These are phyloP conservation scores for Microthyrium microscopicum DNA, from an alignment of 2,329 filamentous ascomycete species.

Conservation along the genomic window DNA sequence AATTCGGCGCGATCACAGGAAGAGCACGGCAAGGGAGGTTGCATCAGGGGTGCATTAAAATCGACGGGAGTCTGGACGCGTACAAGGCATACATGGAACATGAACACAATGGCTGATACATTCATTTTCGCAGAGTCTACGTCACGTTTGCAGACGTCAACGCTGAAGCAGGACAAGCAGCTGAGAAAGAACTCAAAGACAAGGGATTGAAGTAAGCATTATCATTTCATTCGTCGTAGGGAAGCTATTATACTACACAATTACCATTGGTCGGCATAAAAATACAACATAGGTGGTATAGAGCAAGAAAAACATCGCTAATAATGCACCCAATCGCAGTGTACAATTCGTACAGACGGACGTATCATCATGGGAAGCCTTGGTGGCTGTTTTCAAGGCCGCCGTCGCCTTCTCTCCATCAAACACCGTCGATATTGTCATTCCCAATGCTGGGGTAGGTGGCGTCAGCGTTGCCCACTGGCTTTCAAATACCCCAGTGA, in stretches of 20 bases:
- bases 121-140: conserved; percentile 11
- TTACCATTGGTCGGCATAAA: too few relatives aligned
- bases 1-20: too few relatives aligned
- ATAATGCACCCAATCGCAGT: conserved; percentile 3
- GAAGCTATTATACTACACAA: too few relatives aligned
- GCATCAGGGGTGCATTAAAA: too few relatives aligned
- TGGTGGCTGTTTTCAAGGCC: conserved; percentile 16
- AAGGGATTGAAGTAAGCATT: conserved; percentile 1
- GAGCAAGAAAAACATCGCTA: too few relatives aligned
- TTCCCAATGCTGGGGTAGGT: conserved; percentile 17
- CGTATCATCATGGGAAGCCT: conserved; percentile 16
- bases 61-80: too few relatives aligned
- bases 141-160: conserved; percentile 15
- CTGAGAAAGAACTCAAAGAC: neutral
- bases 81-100: too few relatives aligned
- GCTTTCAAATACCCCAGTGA: neutral
- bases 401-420: conserved; percentile 14
- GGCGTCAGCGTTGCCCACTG: conserved; percentile 12
- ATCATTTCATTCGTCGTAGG: too few relatives aligned
- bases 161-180: conserved; percentile 5
- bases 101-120: neutral
- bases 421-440: conserved; percentile 16
- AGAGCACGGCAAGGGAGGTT: too few relatives aligned
- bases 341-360: conserved; percentile 18
- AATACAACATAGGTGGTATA: too few relatives aligned